Evolutionary conservation across 1,284 basidiomycete species (phyloP).

Genomic region (Microbotryomycetes sp.): DNA sequence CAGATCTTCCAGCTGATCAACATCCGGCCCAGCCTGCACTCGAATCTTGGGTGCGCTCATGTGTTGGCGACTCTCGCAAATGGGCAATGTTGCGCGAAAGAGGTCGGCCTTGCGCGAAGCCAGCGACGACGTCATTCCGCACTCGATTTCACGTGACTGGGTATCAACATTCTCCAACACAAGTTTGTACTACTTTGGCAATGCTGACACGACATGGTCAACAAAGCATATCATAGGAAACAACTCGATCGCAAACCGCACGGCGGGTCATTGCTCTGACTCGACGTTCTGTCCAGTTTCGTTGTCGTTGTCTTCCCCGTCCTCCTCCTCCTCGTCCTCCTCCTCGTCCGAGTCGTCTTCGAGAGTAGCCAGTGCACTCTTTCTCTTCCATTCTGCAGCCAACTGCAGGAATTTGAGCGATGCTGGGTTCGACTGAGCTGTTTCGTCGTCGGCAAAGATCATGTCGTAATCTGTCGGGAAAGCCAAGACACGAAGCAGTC

Average conservation of each 20-base stretch:
- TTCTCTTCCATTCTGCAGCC: slow-evolving; percentile 72
- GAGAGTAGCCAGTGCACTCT: slow-evolving; percentile 16
- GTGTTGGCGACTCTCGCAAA: background rate
- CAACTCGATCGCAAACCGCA: too few species aligned
- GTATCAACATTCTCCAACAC: background rate
- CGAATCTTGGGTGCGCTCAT: background rate
- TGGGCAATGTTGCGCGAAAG: too few species aligned
- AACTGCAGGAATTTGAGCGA: slow-evolving; percentile 83
- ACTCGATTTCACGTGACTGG: background rate
- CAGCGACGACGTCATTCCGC: background rate
- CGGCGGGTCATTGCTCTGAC: too few species aligned
- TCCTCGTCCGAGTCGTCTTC: slow-evolving; percentile 39
- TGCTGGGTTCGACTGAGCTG: slow-evolving; percentile 75
- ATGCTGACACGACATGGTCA: too few species aligned
- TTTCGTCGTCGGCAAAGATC: slow-evolving; percentile 87
- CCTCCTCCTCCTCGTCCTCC: slow-evolving; percentile 40
- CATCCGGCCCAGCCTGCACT: background rate
- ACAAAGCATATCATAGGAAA: too few species aligned
- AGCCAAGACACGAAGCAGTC: background rate
- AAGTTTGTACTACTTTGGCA: too few species aligned
- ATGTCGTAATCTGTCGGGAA: slow-evolving; percentile 72
- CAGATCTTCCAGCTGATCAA: background rate
- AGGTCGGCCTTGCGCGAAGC: too few species aligned
- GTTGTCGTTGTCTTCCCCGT: slow-evolving; percentile 34
- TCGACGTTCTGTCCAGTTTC: too few species aligned